Conservation (phyloP, 768 basidiomycete genomes). For the Russula ochroleuca region DNA sequence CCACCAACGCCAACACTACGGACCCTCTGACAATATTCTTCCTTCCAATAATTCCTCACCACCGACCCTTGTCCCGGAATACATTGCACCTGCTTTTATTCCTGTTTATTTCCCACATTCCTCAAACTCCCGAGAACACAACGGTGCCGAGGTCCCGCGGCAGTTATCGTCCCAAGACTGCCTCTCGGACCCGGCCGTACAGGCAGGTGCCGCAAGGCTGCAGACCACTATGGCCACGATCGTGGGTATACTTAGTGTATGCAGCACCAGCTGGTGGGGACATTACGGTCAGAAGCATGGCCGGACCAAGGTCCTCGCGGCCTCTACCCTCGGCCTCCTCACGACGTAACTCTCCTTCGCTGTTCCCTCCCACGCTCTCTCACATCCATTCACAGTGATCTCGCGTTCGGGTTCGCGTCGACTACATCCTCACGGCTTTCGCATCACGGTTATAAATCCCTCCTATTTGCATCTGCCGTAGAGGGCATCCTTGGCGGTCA, state of each 20-base stretch:
- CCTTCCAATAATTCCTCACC: constrained; percentile 13
- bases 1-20: constrained; percentile 42
- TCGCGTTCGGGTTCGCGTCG: constrained; percentile 75
- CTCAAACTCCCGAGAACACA: constrained; percentile 28
- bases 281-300: constrained; percentile 72
- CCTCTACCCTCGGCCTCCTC: constrained; percentile 64
- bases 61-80: neutral
- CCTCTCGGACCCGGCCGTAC: constrained; percentile 51
- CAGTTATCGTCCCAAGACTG: constrained; percentile 39
- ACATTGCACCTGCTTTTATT: constrained; percentile 1
- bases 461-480: constrained; percentile 70
- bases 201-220: constrained; percentile 65
- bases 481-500: constrained; percentile 83
- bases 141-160: constrained; percentile 40
- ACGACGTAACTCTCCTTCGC: constrained; percentile 52
- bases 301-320: constrained; percentile 66
- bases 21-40: constrained; percentile 26
- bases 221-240: constrained; percentile 72
- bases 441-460: constrained; percentile 64
- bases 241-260: constrained; percentile 74
- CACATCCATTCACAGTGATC: constrained; percentile 50
- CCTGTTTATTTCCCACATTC: constrained; percentile 16
- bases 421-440: constrained; percentile 54
- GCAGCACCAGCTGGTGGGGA: constrained; percentile 88
- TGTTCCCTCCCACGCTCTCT: constrained; percentile 17